Conservation (phyloP, 768 basidiomycete genomes). For the Trichaptum fuscoviolaceum region DNA sequence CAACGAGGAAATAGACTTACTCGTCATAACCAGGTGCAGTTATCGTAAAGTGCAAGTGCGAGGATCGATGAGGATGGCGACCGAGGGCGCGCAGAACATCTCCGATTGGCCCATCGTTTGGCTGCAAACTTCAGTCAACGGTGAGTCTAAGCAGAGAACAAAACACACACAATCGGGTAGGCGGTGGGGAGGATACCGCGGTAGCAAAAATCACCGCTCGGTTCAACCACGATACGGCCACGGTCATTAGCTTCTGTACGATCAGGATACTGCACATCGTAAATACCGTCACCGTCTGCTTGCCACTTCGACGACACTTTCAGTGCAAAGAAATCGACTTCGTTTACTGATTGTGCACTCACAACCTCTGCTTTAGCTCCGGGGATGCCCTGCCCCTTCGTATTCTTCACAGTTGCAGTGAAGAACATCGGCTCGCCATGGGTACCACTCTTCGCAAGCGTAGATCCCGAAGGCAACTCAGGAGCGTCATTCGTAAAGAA, state of each 20-base stretch:
- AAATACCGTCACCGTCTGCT: slow-evolving; percentile 34
- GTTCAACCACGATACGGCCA: slow-evolving; percentile 25
- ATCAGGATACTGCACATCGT: slow-evolving; percentile 29
- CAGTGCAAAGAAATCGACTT: background rate
- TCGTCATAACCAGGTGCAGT: slow-evolving; percentile 30
- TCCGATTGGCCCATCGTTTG: slow-evolving; percentile 26
- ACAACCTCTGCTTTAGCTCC: slow-evolving; percentile 31
- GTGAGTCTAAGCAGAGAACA: background rate
- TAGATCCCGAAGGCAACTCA: slow-evolving; percentile 23
- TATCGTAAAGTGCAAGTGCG: slow-evolving; percentile 29
- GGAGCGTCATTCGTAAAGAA: slow-evolving; percentile 30
- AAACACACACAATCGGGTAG: slow-evolving; percentile 25
- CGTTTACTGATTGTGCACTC: background rate
- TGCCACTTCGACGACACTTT: slow-evolving; percentile 27
- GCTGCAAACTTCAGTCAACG: slow-evolving; percentile 13
- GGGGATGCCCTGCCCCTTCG: slow-evolving; percentile 26
- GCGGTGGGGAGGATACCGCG: slow-evolving; percentile 29
- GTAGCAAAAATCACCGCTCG: slow-evolving; percentile 25
- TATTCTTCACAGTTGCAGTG: slow-evolving; percentile 29
- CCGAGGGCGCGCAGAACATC: slow-evolving; percentile 24
- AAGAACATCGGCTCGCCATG: slow-evolving; percentile 32
- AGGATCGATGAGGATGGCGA: slow-evolving; percentile 28
- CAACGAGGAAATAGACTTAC: slow-evolving; percentile 12
- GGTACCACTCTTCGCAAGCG: slow-evolving; percentile 20
- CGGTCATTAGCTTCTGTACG: slow-evolving; percentile 26